Percentiles rank a stretch among this genome's conserved stretches.
phyloP scores from a whole-genome alignment of 306 rosid genomes.

The Nissolia schottii region DNA sequence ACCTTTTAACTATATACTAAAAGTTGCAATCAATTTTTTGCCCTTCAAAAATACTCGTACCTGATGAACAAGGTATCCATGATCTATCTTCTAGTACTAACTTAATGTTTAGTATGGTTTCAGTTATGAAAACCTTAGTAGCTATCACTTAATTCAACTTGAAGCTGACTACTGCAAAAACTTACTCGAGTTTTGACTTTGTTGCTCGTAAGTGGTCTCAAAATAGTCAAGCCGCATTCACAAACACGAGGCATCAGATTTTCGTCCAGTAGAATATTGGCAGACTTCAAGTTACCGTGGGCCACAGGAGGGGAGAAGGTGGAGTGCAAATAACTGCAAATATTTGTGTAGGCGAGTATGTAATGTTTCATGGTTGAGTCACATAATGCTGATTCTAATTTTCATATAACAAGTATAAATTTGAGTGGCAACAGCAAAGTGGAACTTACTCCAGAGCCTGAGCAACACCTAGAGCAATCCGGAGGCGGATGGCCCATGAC shows the following conservation, averaged over 20 bases:
- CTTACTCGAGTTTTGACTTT: conserved; percentile 51
- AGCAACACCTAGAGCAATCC: conserved; percentile 73
- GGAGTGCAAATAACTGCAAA: conserved; percentile 79
- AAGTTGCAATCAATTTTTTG: not conserved
- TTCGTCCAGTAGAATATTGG: conserved; percentile 84
- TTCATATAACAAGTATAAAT: not conserved
- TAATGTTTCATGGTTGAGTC: conserved; percentile 5
- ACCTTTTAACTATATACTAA: not conserved
- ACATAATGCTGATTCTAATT: not conserved
- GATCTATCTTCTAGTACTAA: not conserved
- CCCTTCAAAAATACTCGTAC: not conserved
- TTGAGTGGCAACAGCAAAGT: not conserved
- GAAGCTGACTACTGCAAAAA: not conserved
- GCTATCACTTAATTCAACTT: not conserved
- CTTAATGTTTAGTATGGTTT: not conserved
- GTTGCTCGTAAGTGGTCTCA: conserved; percentile 64
- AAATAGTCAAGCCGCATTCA: conserved; percentile 69
- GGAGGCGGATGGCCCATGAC: conserved; percentile 74
- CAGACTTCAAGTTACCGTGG: conserved; percentile 83
- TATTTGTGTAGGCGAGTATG: conserved; percentile 9
- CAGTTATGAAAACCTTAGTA: not conserved
- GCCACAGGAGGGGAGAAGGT: conserved; percentile 68
- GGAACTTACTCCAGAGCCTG: conserved; percentile 82
- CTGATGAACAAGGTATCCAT: not conserved
- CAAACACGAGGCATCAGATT: conserved; percentile 65